Evolutionary conservation across 2,329 filamentous ascomycete genomes (phyloP).

Genomic region (Diaporthe nobilis): DNA sequence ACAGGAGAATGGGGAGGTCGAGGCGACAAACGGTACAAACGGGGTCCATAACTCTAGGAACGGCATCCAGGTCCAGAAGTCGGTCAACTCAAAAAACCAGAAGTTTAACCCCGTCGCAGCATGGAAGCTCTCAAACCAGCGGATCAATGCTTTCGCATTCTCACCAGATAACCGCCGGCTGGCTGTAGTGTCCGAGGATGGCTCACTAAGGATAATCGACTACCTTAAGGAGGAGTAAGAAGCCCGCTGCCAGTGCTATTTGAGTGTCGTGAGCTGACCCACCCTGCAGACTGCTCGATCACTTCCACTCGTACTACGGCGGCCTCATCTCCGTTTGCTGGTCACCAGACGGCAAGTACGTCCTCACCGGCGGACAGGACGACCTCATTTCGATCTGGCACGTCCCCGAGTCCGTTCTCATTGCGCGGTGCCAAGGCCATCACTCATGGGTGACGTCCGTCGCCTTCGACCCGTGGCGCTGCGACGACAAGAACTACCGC

Average conservation of each 20-base stretch:
- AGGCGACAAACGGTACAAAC: conserved; percentile 54
- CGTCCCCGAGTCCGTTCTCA: conserved; percentile 83
- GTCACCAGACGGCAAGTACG: conserved; percentile 97
- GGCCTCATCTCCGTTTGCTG: conserved; percentile 94
- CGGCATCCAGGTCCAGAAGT: conserved; percentile 84
- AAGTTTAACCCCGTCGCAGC: conserved; percentile 92
- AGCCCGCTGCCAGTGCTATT: neutral
- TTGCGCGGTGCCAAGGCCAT: conserved; percentile 94
- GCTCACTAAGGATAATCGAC: conserved; percentile 89
- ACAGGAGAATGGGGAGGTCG: conserved; percentile 79
- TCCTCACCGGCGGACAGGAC: conserved; percentile 95
- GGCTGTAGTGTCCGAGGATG: conserved; percentile 92
- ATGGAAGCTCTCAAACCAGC: conserved; percentile 93
- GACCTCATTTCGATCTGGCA: conserved; percentile 98
- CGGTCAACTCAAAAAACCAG: conserved; percentile 93
- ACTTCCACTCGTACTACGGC: conserved; percentile 94
- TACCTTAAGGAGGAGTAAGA: conserved; percentile 89
- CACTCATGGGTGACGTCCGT: conserved; percentile 96
- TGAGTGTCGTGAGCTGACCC: conserved; percentile 23
- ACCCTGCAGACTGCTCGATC: conserved; percentile 77
- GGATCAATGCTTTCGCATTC: conserved; percentile 92
- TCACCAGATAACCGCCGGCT: conserved; percentile 90
- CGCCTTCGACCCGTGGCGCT: conserved; percentile 96
- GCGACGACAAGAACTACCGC: conserved; percentile 93
- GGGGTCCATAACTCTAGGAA: conserved; percentile 51